Conservation (phyloP, 2,329 filamentous ascomycete genomes). For the Colletotrichum sp. region DNA sequence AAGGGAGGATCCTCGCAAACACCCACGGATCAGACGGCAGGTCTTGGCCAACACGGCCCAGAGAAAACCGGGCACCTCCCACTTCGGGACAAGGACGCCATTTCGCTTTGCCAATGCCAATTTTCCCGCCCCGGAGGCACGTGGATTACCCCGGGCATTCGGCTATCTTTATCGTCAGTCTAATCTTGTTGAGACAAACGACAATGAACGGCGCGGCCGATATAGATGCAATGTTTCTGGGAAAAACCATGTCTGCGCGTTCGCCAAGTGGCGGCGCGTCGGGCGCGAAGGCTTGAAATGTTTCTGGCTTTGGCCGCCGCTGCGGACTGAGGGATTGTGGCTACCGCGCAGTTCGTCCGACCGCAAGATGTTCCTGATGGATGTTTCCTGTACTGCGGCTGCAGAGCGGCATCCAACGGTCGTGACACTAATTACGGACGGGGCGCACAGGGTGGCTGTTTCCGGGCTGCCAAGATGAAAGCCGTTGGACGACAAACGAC, state of each 20-base stretch:
- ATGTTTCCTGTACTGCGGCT: background rate
- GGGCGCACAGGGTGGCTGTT: background rate
- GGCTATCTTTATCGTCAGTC: conserved; percentile 18
- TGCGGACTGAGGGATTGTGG: background rate
- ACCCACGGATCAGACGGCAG: conserved; percentile 20
- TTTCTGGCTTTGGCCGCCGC: background rate
- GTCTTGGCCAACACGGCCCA: conserved; percentile 15
- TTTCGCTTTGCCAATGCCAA: conserved; percentile 17
- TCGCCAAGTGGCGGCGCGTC: background rate
- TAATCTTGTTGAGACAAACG: conserved; percentile 10
- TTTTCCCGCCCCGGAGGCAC: conserved; percentile 6
- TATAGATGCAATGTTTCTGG: background rate
- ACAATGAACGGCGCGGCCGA: background rate
- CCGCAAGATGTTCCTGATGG: background rate
- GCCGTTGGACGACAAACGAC: background rate
- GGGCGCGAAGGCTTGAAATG: background rate
- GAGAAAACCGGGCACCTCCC: conserved; percentile 4
- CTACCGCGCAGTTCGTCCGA: background rate
- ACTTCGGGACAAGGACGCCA: conserved; percentile 4
- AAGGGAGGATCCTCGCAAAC: background rate
- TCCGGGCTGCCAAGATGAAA: conserved; percentile 6
- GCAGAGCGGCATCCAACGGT: background rate
- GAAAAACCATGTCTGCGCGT: background rate
- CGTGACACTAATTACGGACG: background rate
- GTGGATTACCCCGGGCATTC: conserved; percentile 17